Base-by-base conservation (phyloP, 2,329 filamentous ascomycete genomes). In the Raffaelea ambrosiae region DNA sequence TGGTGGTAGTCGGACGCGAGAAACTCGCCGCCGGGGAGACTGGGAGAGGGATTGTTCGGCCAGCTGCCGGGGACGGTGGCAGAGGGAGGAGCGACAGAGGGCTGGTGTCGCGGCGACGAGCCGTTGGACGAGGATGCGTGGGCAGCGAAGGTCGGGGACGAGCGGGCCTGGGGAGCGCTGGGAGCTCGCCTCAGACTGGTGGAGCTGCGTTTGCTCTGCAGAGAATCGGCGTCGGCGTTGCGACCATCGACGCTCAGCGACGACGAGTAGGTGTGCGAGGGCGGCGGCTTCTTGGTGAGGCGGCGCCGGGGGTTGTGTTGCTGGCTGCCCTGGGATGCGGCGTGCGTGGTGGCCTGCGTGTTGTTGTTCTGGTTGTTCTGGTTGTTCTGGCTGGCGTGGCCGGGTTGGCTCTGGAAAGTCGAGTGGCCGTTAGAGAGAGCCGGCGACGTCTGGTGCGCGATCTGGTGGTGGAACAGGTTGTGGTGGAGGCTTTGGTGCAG, bases 141-240 rank as follows among this genome's bases (percentile, higher is more conserved):
- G 58, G 67, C 69, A 55, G 63, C 61, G 35, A 67, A 66, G 51
- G 67, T 68, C 48, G 23, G n/a, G n/a, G 23, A 39, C 8, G 40
- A 22, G 33, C 68, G 69, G 58, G 66, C 63, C 59, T 68, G 68
- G 60, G 77, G 77, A 66, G 76, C 76, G 63, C 76, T 80, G 55
- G 79, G 77, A 61, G 76, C 71, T 62, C 77, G 73, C 62, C 70
- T 74, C 62, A 83, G 69, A 63, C 76, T 81, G 59, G 75, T 73
- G 56, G 78, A 80, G 73, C 78, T 83, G 65, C 74, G 73, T 71
- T 80, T 75, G 69, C 75, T 81, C 64, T 73, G 70, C 57, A 81
- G 66, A 56, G 75, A 79, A 58, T 69, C 69, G 64, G 72, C 67
- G 68, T 80, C 76, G 67, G 71, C 69, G 57, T 48, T 45, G 48